These are phyloP conservation scores for Yarrowia keelungensis DNA, from an alignment of 805 yeast species.

Conservation along the genomic window DNA sequence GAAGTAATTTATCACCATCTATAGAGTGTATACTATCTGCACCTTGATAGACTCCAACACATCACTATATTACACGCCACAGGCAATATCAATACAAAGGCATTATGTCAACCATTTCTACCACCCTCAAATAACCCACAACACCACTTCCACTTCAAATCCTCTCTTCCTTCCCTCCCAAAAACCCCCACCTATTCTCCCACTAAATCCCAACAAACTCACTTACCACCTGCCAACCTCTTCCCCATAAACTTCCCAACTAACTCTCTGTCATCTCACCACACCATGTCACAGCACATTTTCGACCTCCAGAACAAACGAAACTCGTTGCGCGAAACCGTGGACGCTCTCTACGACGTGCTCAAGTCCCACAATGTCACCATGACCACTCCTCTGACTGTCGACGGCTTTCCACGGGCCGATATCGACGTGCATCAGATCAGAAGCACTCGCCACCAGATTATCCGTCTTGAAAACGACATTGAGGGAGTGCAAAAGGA, in stretches of 20 bases:
- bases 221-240: background rate
- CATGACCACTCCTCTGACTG: slow-evolving; percentile 69
- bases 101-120: too few relatives aligned
- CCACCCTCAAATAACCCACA: too few relatives aligned
- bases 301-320: slow-evolving; percentile 41
- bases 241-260: background rate
- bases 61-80: too few relatives aligned
- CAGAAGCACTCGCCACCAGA: slow-evolving; percentile 65
- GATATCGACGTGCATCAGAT: slow-evolving; percentile 82
- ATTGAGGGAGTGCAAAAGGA: slow-evolving; percentile 57
- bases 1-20: too few relatives aligned
- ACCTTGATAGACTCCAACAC: too few relatives aligned
- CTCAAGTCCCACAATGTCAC: slow-evolving; percentile 58
- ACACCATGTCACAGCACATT: slow-evolving; percentile 36
- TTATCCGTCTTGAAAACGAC: slow-evolving; percentile 77
- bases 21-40: too few relatives aligned
- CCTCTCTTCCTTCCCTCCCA: too few relatives aligned
- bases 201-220: background rate
- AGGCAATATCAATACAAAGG: too few relatives aligned
- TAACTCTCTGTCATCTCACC: background rate
- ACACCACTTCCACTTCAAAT: too few relatives aligned
- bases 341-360: slow-evolving; percentile 54
- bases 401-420: slow-evolving; percentile 84
- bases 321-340: slow-evolving; percentile 53
- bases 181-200: too few relatives aligned